phyloP scores from a whole-genome alignment of 2,329 filamentous ascomycete species.

The Monilinia vaccinii-corymbosi region DNA sequence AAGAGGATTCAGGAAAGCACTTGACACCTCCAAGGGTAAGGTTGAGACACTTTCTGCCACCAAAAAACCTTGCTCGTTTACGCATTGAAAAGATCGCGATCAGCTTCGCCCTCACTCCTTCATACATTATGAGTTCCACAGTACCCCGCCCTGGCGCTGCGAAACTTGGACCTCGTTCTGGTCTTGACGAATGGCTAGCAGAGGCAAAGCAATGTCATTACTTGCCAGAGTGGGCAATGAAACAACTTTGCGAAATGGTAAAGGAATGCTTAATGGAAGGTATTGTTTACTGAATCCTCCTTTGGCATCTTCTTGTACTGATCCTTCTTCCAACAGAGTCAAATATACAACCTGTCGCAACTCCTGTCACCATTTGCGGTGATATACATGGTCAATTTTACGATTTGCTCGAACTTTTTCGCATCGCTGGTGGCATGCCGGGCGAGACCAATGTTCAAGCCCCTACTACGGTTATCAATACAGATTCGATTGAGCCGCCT shows the following conservation, averaged over 20 bases:
- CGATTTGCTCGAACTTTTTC: constrained; percentile 92
- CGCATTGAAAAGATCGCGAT: neutral
- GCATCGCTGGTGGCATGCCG: constrained; percentile 93
- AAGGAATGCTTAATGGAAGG: constrained; percentile 99
- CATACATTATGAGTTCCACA: constrained; percentile 11
- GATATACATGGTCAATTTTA: constrained; percentile 99
- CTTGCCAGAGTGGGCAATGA: constrained; percentile 93
- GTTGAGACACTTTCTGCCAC: neutral
- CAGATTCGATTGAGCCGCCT: constrained; percentile 87
- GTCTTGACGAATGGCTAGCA: constrained; percentile 91
- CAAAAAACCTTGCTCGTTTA: neutral
- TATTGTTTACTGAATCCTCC: constrained; percentile 32
- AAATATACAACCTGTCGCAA: constrained; percentile 96
- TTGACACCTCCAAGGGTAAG: too few species aligned
- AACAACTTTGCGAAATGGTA: constrained; percentile 95
- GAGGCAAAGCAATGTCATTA: constrained; percentile 97
- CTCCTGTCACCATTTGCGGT: constrained; percentile 92
- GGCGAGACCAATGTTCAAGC: constrained; percentile 65
- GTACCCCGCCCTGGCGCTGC: constrained; percentile 81
- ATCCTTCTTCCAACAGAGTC: constrained; percentile 55
- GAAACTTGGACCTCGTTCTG: constrained; percentile 71
- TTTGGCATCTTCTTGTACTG: constrained; percentile 11
- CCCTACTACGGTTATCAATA: constrained; percentile 69
- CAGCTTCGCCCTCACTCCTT: neutral
- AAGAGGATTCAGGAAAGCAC: neutral